A percentile compares a stretch with the other conserved stretches of the same genome.
Evolutionary conservation across 2,329 filamentous ascomycete species (phyloP).

Genomic region (Fusarium sulawesiense): DNA sequence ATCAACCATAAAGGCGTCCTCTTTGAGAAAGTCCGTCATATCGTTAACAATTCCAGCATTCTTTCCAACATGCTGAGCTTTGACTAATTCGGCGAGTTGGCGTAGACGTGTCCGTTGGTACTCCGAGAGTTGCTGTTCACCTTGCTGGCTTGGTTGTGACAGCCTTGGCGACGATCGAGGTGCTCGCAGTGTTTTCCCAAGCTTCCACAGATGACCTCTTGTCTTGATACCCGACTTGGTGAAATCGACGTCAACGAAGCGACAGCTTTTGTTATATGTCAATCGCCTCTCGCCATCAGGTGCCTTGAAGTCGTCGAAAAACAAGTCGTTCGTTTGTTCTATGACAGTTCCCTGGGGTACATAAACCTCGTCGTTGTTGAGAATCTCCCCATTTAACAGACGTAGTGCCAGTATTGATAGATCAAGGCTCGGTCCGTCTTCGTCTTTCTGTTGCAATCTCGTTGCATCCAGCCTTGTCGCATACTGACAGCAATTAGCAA

Average conservation of each 20-base stretch:
- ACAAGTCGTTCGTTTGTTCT: constrained; percentile 19
- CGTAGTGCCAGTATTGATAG: constrained; percentile 47
- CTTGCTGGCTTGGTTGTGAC: constrained; percentile 20
- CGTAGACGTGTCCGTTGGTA: constrained; percentile 27
- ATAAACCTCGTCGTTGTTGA: constrained; percentile 45
- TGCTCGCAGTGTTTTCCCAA: constrained; percentile 32
- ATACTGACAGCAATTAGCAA: constrained; percentile 52
- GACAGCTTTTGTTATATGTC: constrained; percentile 46
- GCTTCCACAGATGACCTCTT: constrained; percentile 44
- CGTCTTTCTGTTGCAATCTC: constrained; percentile 10
- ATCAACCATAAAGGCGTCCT: constrained; percentile 17
- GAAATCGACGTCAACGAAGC: constrained; percentile 37
- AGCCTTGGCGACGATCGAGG: constrained; percentile 13
- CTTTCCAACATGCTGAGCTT: neutral
- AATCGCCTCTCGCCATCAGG: constrained; percentile 24
- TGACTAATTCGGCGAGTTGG: constrained; percentile 27
- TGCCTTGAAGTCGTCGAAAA: constrained; percentile 38
- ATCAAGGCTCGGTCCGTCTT: constrained; percentile 32
- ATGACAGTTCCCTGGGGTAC: neutral
- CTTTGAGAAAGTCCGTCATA: constrained; percentile 12
- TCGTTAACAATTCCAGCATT: neutral
- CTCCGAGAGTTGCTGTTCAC: constrained; percentile 18
- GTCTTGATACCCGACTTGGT: constrained; percentile 32
- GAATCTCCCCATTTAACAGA: constrained; percentile 50
- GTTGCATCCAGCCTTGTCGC: constrained; percentile 38